A percentile compares a stretch with the other conserved stretches of the same genome.
Conservation (phyloP, 2,329 filamentous ascomycete genomes). For the Trichoderma asperellum region DNA sequence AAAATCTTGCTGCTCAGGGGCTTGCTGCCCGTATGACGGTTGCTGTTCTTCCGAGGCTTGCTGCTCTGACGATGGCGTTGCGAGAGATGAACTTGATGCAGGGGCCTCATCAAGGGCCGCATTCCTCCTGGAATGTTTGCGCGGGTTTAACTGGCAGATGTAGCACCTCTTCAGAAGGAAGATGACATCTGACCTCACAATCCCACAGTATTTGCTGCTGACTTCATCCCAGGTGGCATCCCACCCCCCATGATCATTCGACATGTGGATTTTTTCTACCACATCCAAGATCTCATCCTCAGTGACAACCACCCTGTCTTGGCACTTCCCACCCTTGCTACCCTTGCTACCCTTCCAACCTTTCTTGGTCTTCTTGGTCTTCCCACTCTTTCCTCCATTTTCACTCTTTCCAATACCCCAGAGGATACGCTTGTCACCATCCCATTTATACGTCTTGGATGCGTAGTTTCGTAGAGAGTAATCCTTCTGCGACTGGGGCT, state of each 20-base stretch:
- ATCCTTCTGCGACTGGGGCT: conserved; percentile 23
- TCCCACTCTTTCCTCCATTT: background rate
- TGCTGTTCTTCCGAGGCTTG: background rate
- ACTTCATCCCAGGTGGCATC: conserved; percentile 30
- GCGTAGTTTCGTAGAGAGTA: conserved; percentile 31
- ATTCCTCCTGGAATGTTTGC: conserved; percentile 1
- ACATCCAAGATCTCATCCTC: conserved; percentile 27
- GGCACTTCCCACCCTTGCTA: background rate
- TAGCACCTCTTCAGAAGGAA: conserved; percentile 29
- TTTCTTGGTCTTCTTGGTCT: background rate
- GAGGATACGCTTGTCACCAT: conserved; percentile 6
- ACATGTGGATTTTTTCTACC: conserved; percentile 26
- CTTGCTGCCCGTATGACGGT: background rate
- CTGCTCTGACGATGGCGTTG: background rate
- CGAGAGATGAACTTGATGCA: background rate
- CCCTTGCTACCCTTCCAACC: background rate
- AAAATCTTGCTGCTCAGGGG: background rate
- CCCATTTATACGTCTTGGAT: conserved; percentile 29
- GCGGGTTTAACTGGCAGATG: conserved; percentile 21
- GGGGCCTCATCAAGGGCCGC: background rate
- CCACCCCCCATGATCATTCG: conserved; percentile 29
- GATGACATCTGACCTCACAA: conserved; percentile 30
- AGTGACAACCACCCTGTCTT: conserved; percentile 19
- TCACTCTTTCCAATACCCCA: conserved; percentile 3
- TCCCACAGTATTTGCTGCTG: conserved; percentile 28